Conservation (phyloP, 2,329 filamentous ascomycete species). For the Sclerotiophoma versabilis region DNA sequence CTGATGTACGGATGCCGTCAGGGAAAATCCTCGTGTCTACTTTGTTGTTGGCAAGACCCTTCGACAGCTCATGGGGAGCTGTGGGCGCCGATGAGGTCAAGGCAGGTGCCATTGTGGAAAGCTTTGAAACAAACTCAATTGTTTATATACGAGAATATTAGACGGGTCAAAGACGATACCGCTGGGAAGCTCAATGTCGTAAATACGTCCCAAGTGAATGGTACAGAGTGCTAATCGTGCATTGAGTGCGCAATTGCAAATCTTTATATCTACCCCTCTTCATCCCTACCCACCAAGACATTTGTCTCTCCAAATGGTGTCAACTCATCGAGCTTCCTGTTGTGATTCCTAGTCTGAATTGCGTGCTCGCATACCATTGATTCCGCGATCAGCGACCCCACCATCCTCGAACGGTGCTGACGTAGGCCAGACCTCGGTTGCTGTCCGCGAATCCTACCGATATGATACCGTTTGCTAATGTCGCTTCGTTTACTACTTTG, state of each 20-base stretch:
- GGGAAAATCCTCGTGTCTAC: constrained; percentile 63
- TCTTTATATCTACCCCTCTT: constrained; percentile 22
- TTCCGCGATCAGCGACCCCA: constrained; percentile 21
- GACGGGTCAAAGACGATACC: neutral
- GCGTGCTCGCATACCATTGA: constrained; percentile 36
- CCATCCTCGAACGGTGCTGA: constrained; percentile 11
- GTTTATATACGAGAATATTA: neutral
- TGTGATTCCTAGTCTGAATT: constrained; percentile 39
- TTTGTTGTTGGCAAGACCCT: constrained; percentile 36
- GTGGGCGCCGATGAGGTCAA: constrained; percentile 48
- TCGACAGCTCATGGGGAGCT: constrained; percentile 47
- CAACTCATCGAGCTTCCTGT: constrained; percentile 27
- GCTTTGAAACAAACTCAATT: neutral
- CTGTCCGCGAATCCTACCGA: too few species aligned
- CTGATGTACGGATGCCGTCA: constrained; percentile 71
- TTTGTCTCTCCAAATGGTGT: constrained; percentile 21
- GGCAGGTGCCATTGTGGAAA: constrained; percentile 48
- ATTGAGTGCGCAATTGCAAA: constrained; percentile 9
- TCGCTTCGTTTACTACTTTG: neutral
- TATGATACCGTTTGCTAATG: too few species aligned
- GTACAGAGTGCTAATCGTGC: constrained; percentile 1
- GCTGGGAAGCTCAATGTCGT: neutral
- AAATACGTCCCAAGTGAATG: constrained; percentile 1
- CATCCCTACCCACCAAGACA: constrained; percentile 22
- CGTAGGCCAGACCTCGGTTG: constrained; percentile 19